Conservation (phyloP, 257 asterid genomes). For the Apocynum venetum region DNA sequence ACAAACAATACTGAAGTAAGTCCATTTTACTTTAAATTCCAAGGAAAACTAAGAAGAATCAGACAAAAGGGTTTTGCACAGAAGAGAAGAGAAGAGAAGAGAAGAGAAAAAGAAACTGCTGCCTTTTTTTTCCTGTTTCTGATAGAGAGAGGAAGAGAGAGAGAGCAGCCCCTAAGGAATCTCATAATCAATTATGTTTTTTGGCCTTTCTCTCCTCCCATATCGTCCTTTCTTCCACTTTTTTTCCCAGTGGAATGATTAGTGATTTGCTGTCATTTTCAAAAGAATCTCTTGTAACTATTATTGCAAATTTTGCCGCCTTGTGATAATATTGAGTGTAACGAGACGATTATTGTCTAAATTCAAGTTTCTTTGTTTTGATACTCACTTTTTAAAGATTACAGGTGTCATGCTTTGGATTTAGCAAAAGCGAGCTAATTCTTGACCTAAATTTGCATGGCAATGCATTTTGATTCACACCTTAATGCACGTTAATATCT, state of each 20-base stretch:
- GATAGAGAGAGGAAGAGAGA: neutral
- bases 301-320: too few species aligned
- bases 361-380: too few species aligned
- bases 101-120: conserved; percentile 1
- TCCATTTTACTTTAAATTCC: conserved; percentile 6
- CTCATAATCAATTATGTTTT: conserved; percentile 22
- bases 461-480: neutral
- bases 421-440: neutral
- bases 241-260: conserved; percentile 30
- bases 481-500: neutral
- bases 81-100: neutral
- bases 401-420: neutral
- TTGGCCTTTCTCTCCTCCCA: conserved; percentile 7
- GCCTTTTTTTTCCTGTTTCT: neutral
- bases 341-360: too few species aligned
- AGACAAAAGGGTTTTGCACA: conserved; percentile 22
- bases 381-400: neutral
- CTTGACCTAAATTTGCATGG: neutral
- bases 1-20: neutral
- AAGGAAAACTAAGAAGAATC: conserved; percentile 11
- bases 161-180: conserved; percentile 20
- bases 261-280: conserved; percentile 27
- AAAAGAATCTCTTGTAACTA: conserved; percentile 7
- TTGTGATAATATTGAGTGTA: too few species aligned
- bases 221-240: conserved; percentile 24